Percentiles rank a stretch among this genome's conserved stretches.
Conservation (phyloP, 192 early-diverging fungal species). For the Coemansia sp. region DNA sequence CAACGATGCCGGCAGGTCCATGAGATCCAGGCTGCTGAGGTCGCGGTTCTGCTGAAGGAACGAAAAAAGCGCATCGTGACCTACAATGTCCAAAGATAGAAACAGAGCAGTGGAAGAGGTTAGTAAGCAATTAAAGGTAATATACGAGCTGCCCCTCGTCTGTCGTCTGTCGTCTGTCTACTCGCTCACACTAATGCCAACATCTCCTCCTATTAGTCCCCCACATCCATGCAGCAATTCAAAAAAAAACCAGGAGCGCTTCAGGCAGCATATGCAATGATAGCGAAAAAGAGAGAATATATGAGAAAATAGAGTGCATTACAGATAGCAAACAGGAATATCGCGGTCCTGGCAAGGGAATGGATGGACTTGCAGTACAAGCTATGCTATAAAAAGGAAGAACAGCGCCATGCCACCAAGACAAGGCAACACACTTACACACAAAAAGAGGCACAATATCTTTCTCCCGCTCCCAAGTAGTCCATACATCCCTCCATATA, state of each 20-base stretch:
- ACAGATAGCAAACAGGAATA: not conserved
- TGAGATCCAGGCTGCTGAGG: conserved; percentile 28
- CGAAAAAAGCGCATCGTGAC: conserved; percentile 25
- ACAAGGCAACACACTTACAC: not conserved
- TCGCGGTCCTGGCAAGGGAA: not conserved
- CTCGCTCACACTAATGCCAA: not conserved
- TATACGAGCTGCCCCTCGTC: not conserved
- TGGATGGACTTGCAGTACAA: conserved; percentile 13
- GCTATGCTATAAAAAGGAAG: conserved; percentile 6
- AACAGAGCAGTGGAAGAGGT: not conserved
- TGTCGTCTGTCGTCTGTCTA: not conserved
- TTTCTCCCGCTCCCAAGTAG: conserved; percentile 2
- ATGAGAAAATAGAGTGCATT: not conserved
- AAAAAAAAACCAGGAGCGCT: not conserved
- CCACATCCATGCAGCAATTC: not conserved
- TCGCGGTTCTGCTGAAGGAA: conserved; percentile 51
- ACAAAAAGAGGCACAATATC: not conserved
- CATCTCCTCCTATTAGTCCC: not conserved
- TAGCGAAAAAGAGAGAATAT: conserved; percentile 1
- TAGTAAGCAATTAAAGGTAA: conserved; percentile 7
- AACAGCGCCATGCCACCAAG: conserved; percentile 6
- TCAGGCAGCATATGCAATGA: not conserved
- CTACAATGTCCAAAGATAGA: conserved; percentile 18
- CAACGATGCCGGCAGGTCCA: conserved; percentile 43
- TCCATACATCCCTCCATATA: conserved; percentile 1